These are phyloP conservation scores for Trypanosomatidae sp. DNA, from an alignment of 208 protist genomes.

Conservation along the genomic window DNA sequence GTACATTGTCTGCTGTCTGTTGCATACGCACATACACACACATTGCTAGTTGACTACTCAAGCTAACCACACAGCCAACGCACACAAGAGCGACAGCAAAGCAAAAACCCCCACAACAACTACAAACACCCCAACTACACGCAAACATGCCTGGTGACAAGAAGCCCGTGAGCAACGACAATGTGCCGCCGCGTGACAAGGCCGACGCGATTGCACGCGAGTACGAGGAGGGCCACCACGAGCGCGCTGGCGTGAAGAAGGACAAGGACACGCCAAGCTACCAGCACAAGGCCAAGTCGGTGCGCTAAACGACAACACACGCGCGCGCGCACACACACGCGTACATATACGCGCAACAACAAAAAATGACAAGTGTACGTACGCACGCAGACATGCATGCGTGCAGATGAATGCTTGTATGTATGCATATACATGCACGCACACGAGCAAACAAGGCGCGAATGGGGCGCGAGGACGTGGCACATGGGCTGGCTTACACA, in stretches of 20 bases:
- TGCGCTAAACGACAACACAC: constrained; percentile 55
- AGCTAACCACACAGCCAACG: neutral
- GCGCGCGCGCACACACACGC: neutral
- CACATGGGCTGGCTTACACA: no score
- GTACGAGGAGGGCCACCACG: constrained; percentile 71
- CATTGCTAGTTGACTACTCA: neutral
- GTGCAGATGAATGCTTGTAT: neutral
- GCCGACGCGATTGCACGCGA: constrained; percentile 50
- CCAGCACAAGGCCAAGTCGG: constrained; percentile 72
- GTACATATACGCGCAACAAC: neutral
- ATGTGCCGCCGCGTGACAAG: constrained; percentile 61
- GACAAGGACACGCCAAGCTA: constrained; percentile 48
- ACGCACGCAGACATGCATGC: neutral
- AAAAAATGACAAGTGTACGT: neutral
- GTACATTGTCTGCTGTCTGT: constrained; percentile 1
- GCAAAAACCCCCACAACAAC: neutral
- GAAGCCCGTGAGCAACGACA: constrained; percentile 19
- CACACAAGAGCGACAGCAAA: neutral
- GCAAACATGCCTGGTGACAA: neutral
- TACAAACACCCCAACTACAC: neutral
- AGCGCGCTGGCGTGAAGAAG: constrained; percentile 60
- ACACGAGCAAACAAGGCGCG: no score
- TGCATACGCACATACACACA: no score
- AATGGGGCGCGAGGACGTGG: no score
- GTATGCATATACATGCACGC: neutral